Base-by-base conservation (phyloP, 1,284 basidiomycete genomes). In the Tremellales sp. region DNA sequence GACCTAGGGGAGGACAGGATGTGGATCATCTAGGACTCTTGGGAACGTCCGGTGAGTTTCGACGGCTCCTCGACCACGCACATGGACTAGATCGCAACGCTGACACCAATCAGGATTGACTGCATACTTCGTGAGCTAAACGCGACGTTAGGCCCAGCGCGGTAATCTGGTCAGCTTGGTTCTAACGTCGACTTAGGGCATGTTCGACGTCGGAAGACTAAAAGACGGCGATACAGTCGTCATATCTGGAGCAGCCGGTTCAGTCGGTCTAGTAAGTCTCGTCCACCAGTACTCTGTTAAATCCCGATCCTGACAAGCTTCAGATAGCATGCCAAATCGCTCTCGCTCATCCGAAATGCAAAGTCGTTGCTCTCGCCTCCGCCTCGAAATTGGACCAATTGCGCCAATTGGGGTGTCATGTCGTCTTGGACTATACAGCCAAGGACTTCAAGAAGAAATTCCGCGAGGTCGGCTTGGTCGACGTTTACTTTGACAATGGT, bases 221-320 rank as follows among this genome's bases (percentile, higher is more conserved):
- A 86, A 92, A 68, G 72, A 83, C 0, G 88, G 89, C 10, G 89
- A 94, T 52, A 86, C 81, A 0, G 39, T 93, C 42, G 80, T 93
- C 23, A 85, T 94, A 19, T 88, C 87, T 1, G 90, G 88, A 19
- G 90, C 90, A 0, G 90, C 89, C 19, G 90, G 90, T n/a, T 84
- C 88, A 3, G 87, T 89, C 17, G 74, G 77, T 19, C 65, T 63
- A 58, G 80, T 78, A 48, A 57, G 76, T 72, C 13, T 15, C 13
- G 29, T 39, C 21, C 5, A 10, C 39, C 23, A 6, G 4, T 33
- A 8, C 21, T 48, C 24, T 8, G 19, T 36, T 51, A 84, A 78
- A 26, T 86, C 82, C 68, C 15, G n/a, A n/a, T n/a, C n/a, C n/a
- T n/a, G n/a, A n/a, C n/a, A n/a, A n/a, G n/a, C n/a, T n/a, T 8